Conservation (phyloP, 352 stramenopile genomes). For the Pythium monospermum region DNA sequence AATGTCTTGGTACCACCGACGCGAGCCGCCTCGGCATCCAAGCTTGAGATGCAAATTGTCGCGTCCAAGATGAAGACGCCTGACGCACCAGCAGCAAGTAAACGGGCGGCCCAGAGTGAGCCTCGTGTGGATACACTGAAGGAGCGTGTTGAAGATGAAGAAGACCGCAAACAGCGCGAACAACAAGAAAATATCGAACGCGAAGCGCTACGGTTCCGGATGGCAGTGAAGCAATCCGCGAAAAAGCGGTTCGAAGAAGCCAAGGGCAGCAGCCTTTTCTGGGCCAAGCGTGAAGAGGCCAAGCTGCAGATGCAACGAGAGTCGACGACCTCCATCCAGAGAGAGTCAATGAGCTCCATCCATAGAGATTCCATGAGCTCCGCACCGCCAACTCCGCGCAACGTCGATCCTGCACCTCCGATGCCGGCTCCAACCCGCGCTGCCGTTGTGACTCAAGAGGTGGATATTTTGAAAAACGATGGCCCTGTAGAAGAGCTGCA, state of each 20-base stretch:
- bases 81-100: conserved; percentile 4
- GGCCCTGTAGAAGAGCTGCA: background rate
- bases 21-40: conserved; percentile 13
- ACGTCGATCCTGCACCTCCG: background rate
- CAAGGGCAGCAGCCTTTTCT: conserved; percentile 59
- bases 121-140: conserved; percentile 11
- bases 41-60: conserved; percentile 14
- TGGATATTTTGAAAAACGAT: background rate
- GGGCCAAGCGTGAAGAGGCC: conserved; percentile 49
- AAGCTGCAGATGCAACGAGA: conserved; percentile 29
- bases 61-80: conserved; percentile 19
- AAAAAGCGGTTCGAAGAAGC: conserved; percentile 75
- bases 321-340: background rate
- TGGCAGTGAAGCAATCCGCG: conserved; percentile 60
- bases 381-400: background rate
- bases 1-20: conserved; percentile 6
- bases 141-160: conserved; percentile 15
- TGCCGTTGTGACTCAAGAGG: too few species aligned
- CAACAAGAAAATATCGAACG: conserved; percentile 60
- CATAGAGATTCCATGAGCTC: background rate
- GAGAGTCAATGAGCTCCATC: background rate
- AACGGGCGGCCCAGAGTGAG: conserved; percentile 24
- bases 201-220: conserved; percentile 56
- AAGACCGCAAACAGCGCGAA: conserved; percentile 41
- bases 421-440: background rate